phyloP scores from a whole-genome alignment of 2,329 filamentous ascomycete genomes.

The Chaetomiaceae sp. region DNA sequence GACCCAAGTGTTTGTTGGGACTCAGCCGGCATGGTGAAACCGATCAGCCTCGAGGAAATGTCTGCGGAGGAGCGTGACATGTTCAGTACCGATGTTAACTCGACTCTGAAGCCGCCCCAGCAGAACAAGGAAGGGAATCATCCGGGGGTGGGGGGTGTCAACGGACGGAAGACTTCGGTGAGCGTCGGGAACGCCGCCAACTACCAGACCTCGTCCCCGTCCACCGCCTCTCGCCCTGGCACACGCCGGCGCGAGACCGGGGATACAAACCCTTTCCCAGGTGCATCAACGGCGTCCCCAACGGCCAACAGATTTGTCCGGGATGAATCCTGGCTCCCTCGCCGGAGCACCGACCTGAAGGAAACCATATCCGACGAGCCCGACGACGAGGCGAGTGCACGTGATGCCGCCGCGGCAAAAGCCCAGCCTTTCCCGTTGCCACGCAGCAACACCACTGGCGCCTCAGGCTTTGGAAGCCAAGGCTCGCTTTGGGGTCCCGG shows the following conservation, averaged over 20 bases:
- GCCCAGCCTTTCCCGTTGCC: slow-evolving; percentile 44
- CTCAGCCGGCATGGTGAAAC: slow-evolving; percentile 61
- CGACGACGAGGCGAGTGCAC: slow-evolving; percentile 40
- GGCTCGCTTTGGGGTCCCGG: slow-evolving; percentile 48
- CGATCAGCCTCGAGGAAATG: slow-evolving; percentile 70
- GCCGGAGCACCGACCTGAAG: slow-evolving; percentile 51
- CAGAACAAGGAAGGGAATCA: slow-evolving; percentile 64
- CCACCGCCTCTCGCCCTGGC: slow-evolving; percentile 64
- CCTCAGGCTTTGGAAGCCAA: slow-evolving; percentile 39
- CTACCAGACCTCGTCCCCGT: slow-evolving; percentile 71
- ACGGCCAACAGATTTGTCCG: slow-evolving; percentile 56
- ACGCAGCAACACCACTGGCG: slow-evolving; percentile 53
- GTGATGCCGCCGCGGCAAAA: slow-evolving; percentile 31
- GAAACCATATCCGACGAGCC: slow-evolving; percentile 51
- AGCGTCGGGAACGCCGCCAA: slow-evolving; percentile 63
- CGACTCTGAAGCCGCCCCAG: slow-evolving; percentile 78
- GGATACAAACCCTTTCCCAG: slow-evolving; percentile 61
- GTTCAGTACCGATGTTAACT: slow-evolving; percentile 86
- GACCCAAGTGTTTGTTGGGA: slow-evolving; percentile 96
- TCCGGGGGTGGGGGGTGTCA: slow-evolving; percentile 46
- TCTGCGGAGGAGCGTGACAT: slow-evolving; percentile 60
- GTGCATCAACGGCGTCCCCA: slow-evolving; percentile 55
- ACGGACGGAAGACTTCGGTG: slow-evolving; percentile 76
- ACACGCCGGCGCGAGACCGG: slow-evolving; percentile 77
- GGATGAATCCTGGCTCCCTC: slow-evolving; percentile 60